Conservation (phyloP, 2,329 filamentous ascomycete genomes). For the Aspergillus cejpii region DNA sequence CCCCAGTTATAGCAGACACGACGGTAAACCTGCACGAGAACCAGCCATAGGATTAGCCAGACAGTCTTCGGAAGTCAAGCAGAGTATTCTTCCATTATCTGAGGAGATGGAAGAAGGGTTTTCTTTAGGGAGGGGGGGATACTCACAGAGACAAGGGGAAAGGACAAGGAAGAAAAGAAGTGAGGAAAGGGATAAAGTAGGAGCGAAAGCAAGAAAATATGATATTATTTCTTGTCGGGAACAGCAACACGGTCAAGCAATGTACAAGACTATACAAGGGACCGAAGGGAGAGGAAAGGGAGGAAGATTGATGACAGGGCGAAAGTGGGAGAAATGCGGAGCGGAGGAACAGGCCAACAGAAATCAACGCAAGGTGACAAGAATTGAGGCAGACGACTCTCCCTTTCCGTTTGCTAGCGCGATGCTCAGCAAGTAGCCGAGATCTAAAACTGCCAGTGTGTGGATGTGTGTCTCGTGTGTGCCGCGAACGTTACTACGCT, state of each 20-base stretch:
- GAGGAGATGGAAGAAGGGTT: conserved; percentile 6
- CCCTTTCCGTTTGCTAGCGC: conserved; percentile 33
- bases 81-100: neutral
- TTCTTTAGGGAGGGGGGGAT: conserved; percentile 23
- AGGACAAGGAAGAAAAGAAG: conserved; percentile 10
- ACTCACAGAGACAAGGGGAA: conserved; percentile 15
- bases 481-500: conserved; percentile 31
- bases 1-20: conserved; percentile 22
- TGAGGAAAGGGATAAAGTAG: conserved; percentile 11
- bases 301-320: conserved; percentile 16
- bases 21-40: conserved; percentile 22
- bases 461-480: conserved; percentile 18
- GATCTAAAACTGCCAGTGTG: conserved; percentile 21
- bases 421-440: conserved; percentile 23
- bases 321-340: conserved; percentile 23
- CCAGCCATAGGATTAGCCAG: conserved; percentile 12
- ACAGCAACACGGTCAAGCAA: conserved; percentile 22
- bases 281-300: conserved; percentile 23
- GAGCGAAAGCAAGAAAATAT: conserved; percentile 9
- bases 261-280: conserved; percentile 28
- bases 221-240: conserved; percentile 10
- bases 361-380: conserved; percentile 30
- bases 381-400: conserved; percentile 22
- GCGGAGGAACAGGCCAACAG: conserved; percentile 16
- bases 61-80: conserved; percentile 1